These are phyloP conservation scores for Daldinia caldariorum DNA, from an alignment of 495 filamentous ascomycete genomes.

Conservation along the genomic window DNA sequence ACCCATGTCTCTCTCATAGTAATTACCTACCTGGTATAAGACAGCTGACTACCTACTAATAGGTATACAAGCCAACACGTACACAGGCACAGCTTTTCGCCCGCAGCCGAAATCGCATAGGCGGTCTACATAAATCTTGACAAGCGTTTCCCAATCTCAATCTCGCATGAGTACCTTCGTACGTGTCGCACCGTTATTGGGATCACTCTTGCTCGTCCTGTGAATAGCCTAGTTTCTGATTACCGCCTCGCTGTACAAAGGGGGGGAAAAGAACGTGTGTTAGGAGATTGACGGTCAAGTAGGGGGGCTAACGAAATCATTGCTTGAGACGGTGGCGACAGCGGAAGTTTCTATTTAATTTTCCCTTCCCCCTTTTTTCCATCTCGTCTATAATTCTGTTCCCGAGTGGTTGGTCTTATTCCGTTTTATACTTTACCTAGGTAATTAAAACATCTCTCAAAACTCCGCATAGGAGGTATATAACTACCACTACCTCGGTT, in stretches of 20 bases:
- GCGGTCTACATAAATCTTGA: constrained; percentile 27
- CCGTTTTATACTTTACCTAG: background rate
- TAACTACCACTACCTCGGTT: background rate
- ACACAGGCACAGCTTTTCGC: constrained; percentile 7
- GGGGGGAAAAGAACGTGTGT: constrained; percentile 18
- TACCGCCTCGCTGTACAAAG: constrained; percentile 13
- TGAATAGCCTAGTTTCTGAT: constrained; percentile 17
- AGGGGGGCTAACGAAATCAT: constrained; percentile 19
- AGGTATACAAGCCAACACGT: too few relatives aligned
- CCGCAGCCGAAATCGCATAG: constrained; percentile 38
- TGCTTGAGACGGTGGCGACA: constrained; percentile 35
- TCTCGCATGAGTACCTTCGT: constrained; percentile 20
- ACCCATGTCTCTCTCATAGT: too few relatives aligned
- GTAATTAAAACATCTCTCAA: background rate
- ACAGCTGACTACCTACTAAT: too few relatives aligned
- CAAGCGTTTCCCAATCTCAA: constrained; percentile 22
- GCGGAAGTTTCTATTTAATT: constrained; percentile 19
- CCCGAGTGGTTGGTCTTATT: constrained; percentile 21
- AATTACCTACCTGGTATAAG: too few relatives aligned
- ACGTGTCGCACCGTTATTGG: constrained; percentile 44
- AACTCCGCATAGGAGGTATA: constrained; percentile 12
- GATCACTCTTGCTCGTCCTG: constrained; percentile 27
- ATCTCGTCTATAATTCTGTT: constrained; percentile 32
- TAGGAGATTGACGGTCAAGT: constrained; percentile 30
- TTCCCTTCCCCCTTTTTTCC: constrained; percentile 2